These are phyloP conservation scores for Asterophora parasitica DNA, from an alignment of 768 basidiomycete species.

Conservation along the genomic window DNA sequence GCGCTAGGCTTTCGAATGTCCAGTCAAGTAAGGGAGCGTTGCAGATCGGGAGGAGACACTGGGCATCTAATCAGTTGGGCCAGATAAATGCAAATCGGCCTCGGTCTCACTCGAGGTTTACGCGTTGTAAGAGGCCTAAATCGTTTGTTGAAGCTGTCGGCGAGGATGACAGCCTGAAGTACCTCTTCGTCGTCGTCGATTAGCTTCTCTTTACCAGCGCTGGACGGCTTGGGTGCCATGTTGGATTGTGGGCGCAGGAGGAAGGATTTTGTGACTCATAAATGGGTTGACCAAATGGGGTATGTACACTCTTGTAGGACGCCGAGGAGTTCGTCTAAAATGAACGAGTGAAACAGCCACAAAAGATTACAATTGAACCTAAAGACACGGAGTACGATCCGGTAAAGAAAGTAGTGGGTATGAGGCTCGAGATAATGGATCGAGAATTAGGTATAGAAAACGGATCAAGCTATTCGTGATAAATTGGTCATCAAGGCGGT, in stretches of 20 bases:
- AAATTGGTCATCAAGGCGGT: slow-evolving; percentile 44
- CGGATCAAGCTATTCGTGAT: slow-evolving; percentile 62
- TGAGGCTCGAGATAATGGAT: slow-evolving; percentile 51
- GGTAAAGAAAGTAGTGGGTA: slow-evolving; percentile 56
- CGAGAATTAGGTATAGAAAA: slow-evolving; percentile 64
- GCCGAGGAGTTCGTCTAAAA: background rate
- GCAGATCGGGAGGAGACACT: slow-evolving; percentile 93
- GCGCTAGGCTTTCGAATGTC: slow-evolving; percentile 92
- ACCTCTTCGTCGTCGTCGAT: slow-evolving; percentile 76
- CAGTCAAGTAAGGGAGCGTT: slow-evolving; percentile 92
- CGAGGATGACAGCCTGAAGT: slow-evolving; percentile 91
- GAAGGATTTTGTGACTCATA: slow-evolving; percentile 23
- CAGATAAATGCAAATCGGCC: slow-evolving; percentile 5
- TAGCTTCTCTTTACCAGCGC: slow-evolving; percentile 55
- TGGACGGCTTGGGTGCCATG: slow-evolving; percentile 65
- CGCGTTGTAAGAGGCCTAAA: slow-evolving; percentile 87
- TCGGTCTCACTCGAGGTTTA: slow-evolving; percentile 71
- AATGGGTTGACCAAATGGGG: slow-evolving; percentile 14
- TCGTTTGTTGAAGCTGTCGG: slow-evolving; percentile 93
- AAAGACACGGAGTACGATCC: slow-evolving; percentile 55
- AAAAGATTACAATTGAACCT: slow-evolving; percentile 58
- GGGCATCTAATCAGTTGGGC: slow-evolving; percentile 14
- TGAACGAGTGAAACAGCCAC: slow-evolving; percentile 17
- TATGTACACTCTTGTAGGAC: background rate
- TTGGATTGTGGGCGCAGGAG: slow-evolving; percentile 6